Evolutionary conservation across 805 yeast species (phyloP).

Genomic region (Brettanomyces naardenensis): DNA sequence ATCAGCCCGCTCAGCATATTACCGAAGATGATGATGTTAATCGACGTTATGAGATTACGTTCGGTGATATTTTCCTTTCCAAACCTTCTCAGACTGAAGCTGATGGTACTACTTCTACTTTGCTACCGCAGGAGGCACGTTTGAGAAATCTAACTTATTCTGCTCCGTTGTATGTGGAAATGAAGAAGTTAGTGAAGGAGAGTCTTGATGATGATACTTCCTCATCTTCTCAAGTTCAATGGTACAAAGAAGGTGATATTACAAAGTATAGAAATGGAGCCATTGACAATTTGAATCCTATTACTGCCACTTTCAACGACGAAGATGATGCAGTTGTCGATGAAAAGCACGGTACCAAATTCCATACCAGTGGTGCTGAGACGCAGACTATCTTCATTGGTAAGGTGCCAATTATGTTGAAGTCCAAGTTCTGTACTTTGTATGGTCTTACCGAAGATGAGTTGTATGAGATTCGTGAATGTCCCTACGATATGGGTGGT

Average conservation of each 20-base stretch:
- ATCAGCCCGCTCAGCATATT: conserved; percentile 97
- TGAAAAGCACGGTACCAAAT: conserved; percentile 25
- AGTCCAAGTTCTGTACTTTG: conserved; percentile 92
- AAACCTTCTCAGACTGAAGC: conserved; percentile 99
- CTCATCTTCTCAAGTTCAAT: conserved; percentile 47
- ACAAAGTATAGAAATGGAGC: conserved; percentile 29
- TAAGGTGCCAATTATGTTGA: conserved; percentile 94
- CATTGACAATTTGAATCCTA: conserved; percentile 21
- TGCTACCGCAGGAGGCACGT: conserved; percentile 98
- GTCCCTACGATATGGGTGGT: conserved; percentile 99
- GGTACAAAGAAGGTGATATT: conserved; percentile 47
- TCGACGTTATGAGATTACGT: conserved; percentile 91
- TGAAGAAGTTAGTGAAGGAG: conserved; percentile 81
- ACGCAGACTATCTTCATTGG: conserved; percentile 65
- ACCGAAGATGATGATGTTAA: conserved; percentile 84
- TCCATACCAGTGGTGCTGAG: conserved; percentile 27
- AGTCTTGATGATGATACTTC: conserved; percentile 64
- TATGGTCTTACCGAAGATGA: conserved; percentile 88
- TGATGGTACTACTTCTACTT: conserved; percentile 98
- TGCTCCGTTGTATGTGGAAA: conserved; percentile 92
- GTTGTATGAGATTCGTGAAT: conserved; percentile 90
- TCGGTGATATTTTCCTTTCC: conserved; percentile 93
- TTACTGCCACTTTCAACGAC: conserved; percentile 37
- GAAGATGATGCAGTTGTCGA: conserved; percentile 60
- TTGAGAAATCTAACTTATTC: conserved; percentile 93